Evolutionary conservation across 371 early-diverging fungal species (phyloP).

Genomic region (Mucor velutinosus): DNA sequence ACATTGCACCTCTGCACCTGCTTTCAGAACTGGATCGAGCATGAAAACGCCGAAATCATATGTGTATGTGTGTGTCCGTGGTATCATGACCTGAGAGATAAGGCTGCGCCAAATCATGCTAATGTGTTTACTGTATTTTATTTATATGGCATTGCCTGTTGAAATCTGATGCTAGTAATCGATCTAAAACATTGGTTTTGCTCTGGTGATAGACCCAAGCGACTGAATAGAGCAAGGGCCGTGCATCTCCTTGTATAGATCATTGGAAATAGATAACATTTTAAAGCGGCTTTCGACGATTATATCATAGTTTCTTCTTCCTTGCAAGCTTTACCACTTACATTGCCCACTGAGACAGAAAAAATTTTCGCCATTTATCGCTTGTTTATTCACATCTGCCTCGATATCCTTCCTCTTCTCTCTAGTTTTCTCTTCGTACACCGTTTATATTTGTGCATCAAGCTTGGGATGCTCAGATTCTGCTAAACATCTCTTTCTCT

Average conservation of each 20-base stretch:
- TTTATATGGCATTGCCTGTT: not conserved
- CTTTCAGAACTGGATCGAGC: not conserved
- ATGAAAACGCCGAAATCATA: not conserved
- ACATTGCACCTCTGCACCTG: no score
- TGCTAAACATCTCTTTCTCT: not conserved
- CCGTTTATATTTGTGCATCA: not conserved
- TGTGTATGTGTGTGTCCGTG: not conserved
- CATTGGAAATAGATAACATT: not conserved
- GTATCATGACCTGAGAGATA: not conserved
- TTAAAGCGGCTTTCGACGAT: not conserved
- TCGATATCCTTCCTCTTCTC: not conserved
- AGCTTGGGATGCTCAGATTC: not conserved
- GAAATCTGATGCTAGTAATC: not conserved
- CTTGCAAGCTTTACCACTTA: not conserved
- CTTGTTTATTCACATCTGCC: not conserved
- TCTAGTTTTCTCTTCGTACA: not conserved
- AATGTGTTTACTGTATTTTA: not conserved
- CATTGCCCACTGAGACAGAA: not conserved
- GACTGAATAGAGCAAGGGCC: not conserved
- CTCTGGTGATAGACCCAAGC: not conserved
- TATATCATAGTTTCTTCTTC: not conserved
- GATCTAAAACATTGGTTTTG: not conserved
- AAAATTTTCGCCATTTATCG: not conserved
- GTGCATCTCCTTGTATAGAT: not conserved
- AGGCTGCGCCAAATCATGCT: not conserved